These are phyloP conservation scores for Paraconiothyrium brasiliense DNA, from an alignment of 2,329 filamentous ascomycete species.

Conservation along the genomic window DNA sequence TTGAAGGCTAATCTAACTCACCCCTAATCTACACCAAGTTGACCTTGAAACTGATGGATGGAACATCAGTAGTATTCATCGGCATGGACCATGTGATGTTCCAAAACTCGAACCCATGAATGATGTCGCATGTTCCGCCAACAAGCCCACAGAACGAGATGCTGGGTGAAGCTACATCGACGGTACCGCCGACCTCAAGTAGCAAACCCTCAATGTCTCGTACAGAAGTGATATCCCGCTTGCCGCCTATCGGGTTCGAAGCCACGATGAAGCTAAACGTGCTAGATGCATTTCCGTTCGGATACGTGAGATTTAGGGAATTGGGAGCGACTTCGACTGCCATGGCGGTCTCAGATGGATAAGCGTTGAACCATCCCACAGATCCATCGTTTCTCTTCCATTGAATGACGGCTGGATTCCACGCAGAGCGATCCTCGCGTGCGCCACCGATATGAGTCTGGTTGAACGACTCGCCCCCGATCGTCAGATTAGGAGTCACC, in stretches of 20 bases:
- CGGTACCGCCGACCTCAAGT: slow-evolving; percentile 2
- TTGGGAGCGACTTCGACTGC: slow-evolving; percentile 6
- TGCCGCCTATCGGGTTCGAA: slow-evolving; percentile 9
- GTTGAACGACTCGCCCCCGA: slow-evolving; percentile 65
- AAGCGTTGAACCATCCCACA: slow-evolving; percentile 12
- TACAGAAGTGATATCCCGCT: slow-evolving; percentile 9
- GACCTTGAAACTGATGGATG: slow-evolving; percentile 13
- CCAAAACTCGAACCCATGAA: slow-evolving; percentile 37
- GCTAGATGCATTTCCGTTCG: slow-evolving; percentile 57
- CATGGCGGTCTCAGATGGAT: slow-evolving; percentile 7
- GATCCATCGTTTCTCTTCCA: slow-evolving; percentile 53
- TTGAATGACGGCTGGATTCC: slow-evolving; percentile 66
- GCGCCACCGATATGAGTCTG: slow-evolving; percentile 63
- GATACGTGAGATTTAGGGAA: slow-evolving; percentile 62
- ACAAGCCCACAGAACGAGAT: slow-evolving; percentile 14
- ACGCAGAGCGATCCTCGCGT: slow-evolving; percentile 57
- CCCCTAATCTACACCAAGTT: slow-evolving; percentile 5
- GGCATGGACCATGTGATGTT: slow-evolving; percentile 45
- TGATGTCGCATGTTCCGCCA: slow-evolving; percentile 8
- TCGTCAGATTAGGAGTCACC: slow-evolving; percentile 63
- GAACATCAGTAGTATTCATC: slow-evolving; percentile 13
- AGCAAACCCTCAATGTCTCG: slow-evolving; percentile 4
- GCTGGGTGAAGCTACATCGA: slow-evolving; percentile 3
- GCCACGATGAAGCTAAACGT: slow-evolving; percentile 59
- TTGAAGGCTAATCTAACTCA: neutral